These are phyloP conservation scores for Skeletonema marinoi DNA, from an alignment of 108 stramenopile species.

Conservation along the genomic window DNA sequence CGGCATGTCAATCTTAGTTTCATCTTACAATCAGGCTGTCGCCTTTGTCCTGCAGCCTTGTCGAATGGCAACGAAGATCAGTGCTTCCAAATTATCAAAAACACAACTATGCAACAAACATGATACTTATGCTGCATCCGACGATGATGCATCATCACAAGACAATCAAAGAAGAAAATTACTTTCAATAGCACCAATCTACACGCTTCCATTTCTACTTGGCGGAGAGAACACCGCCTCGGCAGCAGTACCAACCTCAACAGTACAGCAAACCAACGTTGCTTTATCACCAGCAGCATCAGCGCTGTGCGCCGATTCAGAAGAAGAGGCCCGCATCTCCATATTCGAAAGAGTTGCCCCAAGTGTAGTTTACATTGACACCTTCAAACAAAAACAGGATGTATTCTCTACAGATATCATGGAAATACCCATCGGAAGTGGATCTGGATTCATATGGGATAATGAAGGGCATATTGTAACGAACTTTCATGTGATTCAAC, in stretches of 20 bases:
- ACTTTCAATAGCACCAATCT: neutral
- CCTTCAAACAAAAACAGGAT: constrained; percentile 19
- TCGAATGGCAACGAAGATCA: neutral
- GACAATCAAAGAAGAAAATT: neutral
- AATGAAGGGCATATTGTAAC: constrained; percentile 83
- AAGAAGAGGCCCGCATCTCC: constrained; percentile 57
- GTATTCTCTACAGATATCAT: constrained; percentile 33
- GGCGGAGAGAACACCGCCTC: neutral
- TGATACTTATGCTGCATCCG: neutral
- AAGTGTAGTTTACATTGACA: constrained; percentile 67
- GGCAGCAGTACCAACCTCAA: neutral
- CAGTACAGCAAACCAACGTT: neutral
- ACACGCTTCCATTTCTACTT: neutral
- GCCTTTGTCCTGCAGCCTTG: neutral
- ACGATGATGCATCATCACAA: neutral
- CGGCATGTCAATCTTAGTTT: neutral
- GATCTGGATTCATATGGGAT: constrained; percentile 78
- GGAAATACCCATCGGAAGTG: constrained; percentile 63
- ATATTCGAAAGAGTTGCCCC: constrained; percentile 65
- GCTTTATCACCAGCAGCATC: neutral
- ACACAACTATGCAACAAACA: neutral
- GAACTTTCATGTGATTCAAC: constrained; percentile 85
- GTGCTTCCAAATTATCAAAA: no score
- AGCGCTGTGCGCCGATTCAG: neutral
- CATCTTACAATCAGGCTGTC: neutral